A percentile compares a stretch with the other conserved stretches of the same genome.
Evolutionary conservation across 1,139 yeast genomes (phyloP).

Genomic region (Candida sojae): DNA sequence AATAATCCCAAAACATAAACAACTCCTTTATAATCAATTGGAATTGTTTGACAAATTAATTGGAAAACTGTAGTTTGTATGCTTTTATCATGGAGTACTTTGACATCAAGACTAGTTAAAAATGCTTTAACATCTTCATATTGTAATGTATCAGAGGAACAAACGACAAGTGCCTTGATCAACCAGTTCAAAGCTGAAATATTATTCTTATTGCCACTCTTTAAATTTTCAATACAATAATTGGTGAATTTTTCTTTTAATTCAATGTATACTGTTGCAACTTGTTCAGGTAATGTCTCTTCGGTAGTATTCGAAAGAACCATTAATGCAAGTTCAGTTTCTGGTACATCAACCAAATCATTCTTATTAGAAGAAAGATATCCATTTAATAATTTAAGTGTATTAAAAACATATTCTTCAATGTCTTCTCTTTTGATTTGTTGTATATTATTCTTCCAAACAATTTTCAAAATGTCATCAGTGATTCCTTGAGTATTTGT

Average conservation of each 20-base stretch:
- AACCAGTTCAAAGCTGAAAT: conserved; percentile 9
- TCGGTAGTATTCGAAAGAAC: conserved; percentile 14
- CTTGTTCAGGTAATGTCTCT: conserved; percentile 3
- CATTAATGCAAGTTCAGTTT: conserved; percentile 19
- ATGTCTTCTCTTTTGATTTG: conserved; percentile 24
- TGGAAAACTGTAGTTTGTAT: conserved; percentile 10
- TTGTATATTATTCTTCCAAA: conserved; percentile 33
- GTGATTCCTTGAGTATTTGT: conserved; percentile 17
- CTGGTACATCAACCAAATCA: conserved; percentile 10
- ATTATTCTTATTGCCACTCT: background rate
- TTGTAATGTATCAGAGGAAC: background rate
- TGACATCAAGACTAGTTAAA: background rate
- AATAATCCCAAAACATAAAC: conserved; percentile 13
- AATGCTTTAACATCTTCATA: conserved; percentile 1
- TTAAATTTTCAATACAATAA: conserved; percentile 6
- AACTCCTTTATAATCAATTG: conserved; percentile 5
- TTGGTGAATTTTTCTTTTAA: conserved; percentile 5
- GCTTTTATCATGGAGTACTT: background rate
- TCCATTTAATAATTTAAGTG: conserved; percentile 15
- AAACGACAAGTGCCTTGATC: conserved; percentile 9
- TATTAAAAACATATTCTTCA: conserved; percentile 14
- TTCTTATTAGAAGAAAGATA: conserved; percentile 4
- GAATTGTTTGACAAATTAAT: conserved; percentile 9
- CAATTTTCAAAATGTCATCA: conserved; percentile 20
- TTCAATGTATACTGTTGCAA: background rate